Evolutionary conservation across 306 rosid genomes (phyloP).

Genomic region (Begonia fuchsioides): DNA sequence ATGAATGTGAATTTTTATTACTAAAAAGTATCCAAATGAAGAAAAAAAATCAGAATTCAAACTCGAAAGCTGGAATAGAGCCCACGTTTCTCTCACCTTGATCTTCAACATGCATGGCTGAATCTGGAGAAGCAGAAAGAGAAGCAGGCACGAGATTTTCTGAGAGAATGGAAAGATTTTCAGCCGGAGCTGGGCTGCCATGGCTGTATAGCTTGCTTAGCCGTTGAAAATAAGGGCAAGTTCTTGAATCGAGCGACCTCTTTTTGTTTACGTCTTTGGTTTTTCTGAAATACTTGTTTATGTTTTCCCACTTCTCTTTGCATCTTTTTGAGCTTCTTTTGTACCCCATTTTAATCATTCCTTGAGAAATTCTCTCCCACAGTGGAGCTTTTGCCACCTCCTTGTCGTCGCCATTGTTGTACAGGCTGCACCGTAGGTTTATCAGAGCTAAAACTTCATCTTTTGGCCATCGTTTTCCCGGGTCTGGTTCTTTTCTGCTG

Average conservation of each 20-base stretch:
- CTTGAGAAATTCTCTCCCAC: conserved; percentile 90
- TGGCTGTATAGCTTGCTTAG: conserved; percentile 41
- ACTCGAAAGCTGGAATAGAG: conserved; percentile 39
- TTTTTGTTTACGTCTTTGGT: conserved; percentile 58
- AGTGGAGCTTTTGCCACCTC: conserved; percentile 39
- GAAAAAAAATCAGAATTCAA: conserved; percentile 27
- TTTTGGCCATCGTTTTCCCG: conserved; percentile 80
- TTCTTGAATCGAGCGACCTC: conserved; percentile 70
- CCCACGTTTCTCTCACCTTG: conserved; percentile 37
- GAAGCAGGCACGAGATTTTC: conserved; percentile 14
- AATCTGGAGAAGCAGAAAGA: conserved; percentile 19
- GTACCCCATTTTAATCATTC: conserved; percentile 65
- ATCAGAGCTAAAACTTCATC: conserved; percentile 75
- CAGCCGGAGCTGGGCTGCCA: conserved; percentile 23
- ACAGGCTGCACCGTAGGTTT: conserved; percentile 46
- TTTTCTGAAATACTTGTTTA: conserved; percentile 78
- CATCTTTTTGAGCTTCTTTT: conserved; percentile 79
- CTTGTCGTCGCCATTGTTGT: conserved; percentile 20
- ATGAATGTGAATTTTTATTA: no score
- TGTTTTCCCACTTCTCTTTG: conserved; percentile 93
- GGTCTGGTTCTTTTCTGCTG: conserved; percentile 16
- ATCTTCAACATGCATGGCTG: conserved; percentile 13
- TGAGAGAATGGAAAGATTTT: conserved; percentile 6
- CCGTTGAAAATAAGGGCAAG: conserved; percentile 83
- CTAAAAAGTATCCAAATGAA: no score